Evolutionary conservation across 2,329 filamentous ascomycete species (phyloP).

Genomic region (Trichoderma koningiopsis): DNA sequence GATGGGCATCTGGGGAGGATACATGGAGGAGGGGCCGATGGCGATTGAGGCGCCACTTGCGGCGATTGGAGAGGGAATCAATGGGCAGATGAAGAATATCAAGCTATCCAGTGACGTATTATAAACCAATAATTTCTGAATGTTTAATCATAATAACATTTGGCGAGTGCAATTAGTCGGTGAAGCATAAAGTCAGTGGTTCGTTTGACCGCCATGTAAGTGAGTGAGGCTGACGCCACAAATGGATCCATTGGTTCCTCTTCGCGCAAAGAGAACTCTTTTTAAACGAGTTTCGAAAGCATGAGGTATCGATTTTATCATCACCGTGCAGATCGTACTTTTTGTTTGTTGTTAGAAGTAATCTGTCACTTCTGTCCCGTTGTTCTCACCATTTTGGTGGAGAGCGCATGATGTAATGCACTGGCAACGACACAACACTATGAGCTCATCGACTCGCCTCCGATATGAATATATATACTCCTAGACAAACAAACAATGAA

Average conservation of each 20-base stretch:
- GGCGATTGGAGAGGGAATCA: slow-evolving; percentile 20
- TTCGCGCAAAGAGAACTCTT: background rate
- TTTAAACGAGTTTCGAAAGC: background rate
- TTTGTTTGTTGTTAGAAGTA: background rate
- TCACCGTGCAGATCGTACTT: background rate
- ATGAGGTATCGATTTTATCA: slow-evolving; percentile 12
- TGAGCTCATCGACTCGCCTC: slow-evolving; percentile 15
- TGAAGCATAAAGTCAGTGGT: background rate
- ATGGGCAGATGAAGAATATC: slow-evolving; percentile 24
- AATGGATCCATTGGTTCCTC: background rate
- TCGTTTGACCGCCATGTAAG: background rate
- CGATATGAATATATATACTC: background rate
- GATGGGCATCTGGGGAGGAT: slow-evolving; percentile 27
- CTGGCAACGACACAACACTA: background rate
- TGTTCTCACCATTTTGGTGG: background rate
- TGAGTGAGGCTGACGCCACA: slow-evolving; percentile 3
- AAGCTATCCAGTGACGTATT: slow-evolving; percentile 16
- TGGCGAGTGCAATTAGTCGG: background rate
- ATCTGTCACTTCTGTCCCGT: background rate
- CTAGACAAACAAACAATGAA: background rate
- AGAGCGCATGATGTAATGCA: slow-evolving; percentile 9
- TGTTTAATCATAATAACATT: background rate
- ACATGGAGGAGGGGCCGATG: slow-evolving; percentile 24
- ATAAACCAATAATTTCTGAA: background rate
- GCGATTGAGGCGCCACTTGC: slow-evolving; percentile 23